Conservation (phyloP, 2,329 filamentous ascomycete species). For the Xylariales sp. region DNA sequence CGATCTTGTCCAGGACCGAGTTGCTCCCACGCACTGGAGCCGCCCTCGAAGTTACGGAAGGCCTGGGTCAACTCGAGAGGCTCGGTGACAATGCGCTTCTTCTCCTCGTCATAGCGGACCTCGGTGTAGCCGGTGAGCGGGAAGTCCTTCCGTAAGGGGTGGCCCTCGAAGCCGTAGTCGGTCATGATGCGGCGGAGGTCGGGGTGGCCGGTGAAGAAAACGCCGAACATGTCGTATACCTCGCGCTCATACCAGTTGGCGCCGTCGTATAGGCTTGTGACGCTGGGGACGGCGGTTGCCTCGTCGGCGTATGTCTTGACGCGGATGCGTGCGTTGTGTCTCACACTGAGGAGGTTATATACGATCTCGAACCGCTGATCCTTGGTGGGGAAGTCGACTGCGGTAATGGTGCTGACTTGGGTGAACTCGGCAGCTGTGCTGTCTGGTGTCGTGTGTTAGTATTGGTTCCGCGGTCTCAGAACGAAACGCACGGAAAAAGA, state of each 20-base stretch:
- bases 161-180: constrained; percentile 98
- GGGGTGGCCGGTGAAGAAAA: constrained; percentile 95
- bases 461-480: background rate
- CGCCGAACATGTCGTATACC: constrained; percentile 96
- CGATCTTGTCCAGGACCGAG: constrained; percentile 76
- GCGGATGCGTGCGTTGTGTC: constrained; percentile 95
- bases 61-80: constrained; percentile 97
- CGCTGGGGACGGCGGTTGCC: constrained; percentile 89
- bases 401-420: constrained; percentile 90
- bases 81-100: constrained; percentile 99
- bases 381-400: constrained; percentile 93
- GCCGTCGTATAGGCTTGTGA: constrained; percentile 88
- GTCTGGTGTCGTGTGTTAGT: constrained; percentile 62
- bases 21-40: constrained; percentile 76
- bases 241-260: constrained; percentile 99
- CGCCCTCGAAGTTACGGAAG: constrained; percentile 97
- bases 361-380: constrained; percentile 97
- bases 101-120: constrained; percentile 98
- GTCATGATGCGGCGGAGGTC: constrained; percentile 99
- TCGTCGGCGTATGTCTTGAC: constrained; percentile 99
- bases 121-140: constrained; percentile 98
- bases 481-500: background rate
- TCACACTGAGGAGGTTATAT: constrained; percentile 95
- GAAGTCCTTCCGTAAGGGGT: constrained; percentile 97
- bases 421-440: constrained; percentile 98